Evolutionary conservation across 768 basidiomycete species (phyloP), one percentile per base, ranked within the genome.

Genomic region (Chalciporus sphaerocephalus): DNA sequence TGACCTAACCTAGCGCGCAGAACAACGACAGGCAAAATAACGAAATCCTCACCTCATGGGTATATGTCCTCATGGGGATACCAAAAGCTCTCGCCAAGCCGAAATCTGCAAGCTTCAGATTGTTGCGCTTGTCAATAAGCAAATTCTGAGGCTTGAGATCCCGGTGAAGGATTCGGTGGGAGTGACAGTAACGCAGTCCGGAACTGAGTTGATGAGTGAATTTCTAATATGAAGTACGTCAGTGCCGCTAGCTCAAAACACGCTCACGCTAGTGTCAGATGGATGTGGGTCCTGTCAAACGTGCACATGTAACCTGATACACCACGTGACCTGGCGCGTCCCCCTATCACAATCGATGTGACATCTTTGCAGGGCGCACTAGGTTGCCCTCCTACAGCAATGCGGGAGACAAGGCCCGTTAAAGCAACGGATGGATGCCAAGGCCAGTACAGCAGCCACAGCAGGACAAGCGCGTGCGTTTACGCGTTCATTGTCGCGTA

Each of bases 1-100:
- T 16, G 17, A 18, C 24, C n/a, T 25, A 27, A 20, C 4, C 17
- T 35, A 45, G n/a, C 15, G 13, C 13, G 30, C 24, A 38, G 35
- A 25, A 30, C 7, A 22, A 21, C 18, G 16, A 15, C 23, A 12
- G 28, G 27, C 35, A 17, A 22, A 40, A 36, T 42, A 44, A 47
- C 20, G 40, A n/a, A 43, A 48, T 27, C 51, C 74, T 49, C 49
- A 92, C 95, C 78, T 99, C 96, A 62, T 98, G 96, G 13, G 95
- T 99, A 65, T 98, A 99, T n/a, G 95, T 96, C 56, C 96, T 77
- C 75, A 99, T 84, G 33, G 96, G 96, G 56, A 99, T 97, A 47
- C 96, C 96, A 64, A 99, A 99, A 10, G 95, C 95, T 49, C 95
- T 76, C 2, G 95, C 94, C 35, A 98, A 77, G 33, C 95, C 95